phyloP scores from a whole-genome alignment of 768 basidiomycete genomes.

The Tylopilus sp. region DNA sequence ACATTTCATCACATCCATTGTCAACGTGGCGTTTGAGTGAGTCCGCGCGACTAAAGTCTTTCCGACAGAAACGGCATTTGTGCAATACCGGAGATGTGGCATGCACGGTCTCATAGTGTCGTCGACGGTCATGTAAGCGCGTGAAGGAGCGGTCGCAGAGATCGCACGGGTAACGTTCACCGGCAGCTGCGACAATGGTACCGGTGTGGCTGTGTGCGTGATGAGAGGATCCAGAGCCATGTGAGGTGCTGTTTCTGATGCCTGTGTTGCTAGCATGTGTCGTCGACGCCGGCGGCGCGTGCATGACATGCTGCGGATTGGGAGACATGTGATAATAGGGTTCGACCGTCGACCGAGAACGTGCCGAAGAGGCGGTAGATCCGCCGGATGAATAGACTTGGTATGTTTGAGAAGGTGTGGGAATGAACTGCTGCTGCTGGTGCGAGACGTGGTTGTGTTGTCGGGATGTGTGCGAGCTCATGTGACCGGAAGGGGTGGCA shows the following conservation, averaged over 20 bases:
- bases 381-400: conserved; percentile 33
- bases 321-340: conserved; percentile 41
- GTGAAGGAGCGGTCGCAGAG: conserved; percentile 79
- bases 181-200: conserved; percentile 23
- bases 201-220: conserved; percentile 8
- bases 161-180: conserved; percentile 69
- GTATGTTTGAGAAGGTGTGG: conserved; percentile 46
- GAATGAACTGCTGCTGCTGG: conserved; percentile 38
- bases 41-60: conserved; percentile 75
- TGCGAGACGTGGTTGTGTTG: conserved; percentile 15
- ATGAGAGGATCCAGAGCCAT: conserved; percentile 3
- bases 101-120: conserved; percentile 78
- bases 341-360: conserved; percentile 31
- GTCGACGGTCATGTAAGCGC: conserved; percentile 76
- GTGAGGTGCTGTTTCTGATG: conserved; percentile 15
- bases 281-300: conserved; percentile 12
- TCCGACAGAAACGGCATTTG: conserved; percentile 68
- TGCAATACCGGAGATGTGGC: conserved; percentile 60
- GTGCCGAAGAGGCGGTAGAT: conserved; percentile 23
- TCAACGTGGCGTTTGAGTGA: conserved; percentile 81
- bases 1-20: conserved; percentile 73
- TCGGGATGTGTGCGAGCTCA: conserved; percentile 15
- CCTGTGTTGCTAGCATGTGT: conserved; percentile 9
- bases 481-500: conserved; percentile 15
- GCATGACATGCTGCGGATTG: conserved; percentile 32